Evolutionary conservation across 441 rosid species (phyloP).

Genomic region (Pelargonium fulgidum): DNA sequence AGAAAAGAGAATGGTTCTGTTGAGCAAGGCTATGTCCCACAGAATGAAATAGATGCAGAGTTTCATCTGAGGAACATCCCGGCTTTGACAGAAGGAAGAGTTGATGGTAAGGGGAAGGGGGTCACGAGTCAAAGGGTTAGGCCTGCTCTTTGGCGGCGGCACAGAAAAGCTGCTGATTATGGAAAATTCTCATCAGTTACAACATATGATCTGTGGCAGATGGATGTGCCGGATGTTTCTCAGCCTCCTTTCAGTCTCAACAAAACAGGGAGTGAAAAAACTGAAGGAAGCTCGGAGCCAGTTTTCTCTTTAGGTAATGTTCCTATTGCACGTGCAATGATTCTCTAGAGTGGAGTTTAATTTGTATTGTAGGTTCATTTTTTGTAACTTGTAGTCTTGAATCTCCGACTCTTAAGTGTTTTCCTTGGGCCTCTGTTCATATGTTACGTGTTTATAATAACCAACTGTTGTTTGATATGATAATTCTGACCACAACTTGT

Average conservation of each 20-base stretch:
- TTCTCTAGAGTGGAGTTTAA: slow-evolving; percentile 1
- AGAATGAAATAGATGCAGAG: slow-evolving; percentile 26
- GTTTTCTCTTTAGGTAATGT: slow-evolving; percentile 24
- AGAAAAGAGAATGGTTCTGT: slow-evolving; percentile 11
- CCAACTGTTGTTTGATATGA: not conserved
- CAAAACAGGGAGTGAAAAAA: slow-evolving; percentile 24
- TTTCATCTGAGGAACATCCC: slow-evolving; percentile 21
- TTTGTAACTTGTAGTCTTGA: not conserved
- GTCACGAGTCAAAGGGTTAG: slow-evolving; percentile 28
- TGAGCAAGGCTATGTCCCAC: slow-evolving; percentile 8
- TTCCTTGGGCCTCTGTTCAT: not conserved
- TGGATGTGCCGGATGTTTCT: slow-evolving; percentile 21
- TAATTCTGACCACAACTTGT: not conserved
- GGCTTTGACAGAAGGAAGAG: slow-evolving; percentile 24
- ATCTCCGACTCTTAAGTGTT: not conserved
- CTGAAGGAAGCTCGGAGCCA: slow-evolving; percentile 25
- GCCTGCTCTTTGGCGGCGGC: slow-evolving; percentile 32
- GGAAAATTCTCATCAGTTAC: slow-evolving; percentile 31
- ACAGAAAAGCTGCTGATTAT: slow-evolving; percentile 21
- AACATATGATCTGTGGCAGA: slow-evolving; percentile 31
- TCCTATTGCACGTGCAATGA: slow-evolving; percentile 20
- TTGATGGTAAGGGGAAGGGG: slow-evolving; percentile 33
- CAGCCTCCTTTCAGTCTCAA: slow-evolving; percentile 27
- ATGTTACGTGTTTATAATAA: not conserved
- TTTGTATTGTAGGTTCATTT: not conserved